A percentile compares a stretch with the other conserved stretches of the same genome.
phyloP scores from a whole-genome alignment of 1,139 yeast species.

The Citeromyces siamensis region DNA sequence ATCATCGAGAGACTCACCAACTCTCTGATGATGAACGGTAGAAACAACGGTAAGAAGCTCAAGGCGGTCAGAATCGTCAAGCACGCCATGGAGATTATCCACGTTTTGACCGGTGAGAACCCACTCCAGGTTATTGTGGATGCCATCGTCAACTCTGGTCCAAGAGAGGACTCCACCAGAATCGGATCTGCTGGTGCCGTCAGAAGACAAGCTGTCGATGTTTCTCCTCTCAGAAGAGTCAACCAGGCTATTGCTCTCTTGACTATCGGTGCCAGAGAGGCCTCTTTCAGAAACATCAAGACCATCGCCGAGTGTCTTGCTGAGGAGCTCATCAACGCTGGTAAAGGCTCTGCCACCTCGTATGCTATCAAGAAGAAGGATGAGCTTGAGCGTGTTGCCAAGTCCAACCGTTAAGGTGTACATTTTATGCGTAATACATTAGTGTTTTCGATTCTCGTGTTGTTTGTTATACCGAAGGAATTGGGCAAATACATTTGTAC shows the following conservation, averaged over 20 bases:
- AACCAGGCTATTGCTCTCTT: constrained; percentile 98
- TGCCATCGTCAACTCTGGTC: constrained; percentile 99
- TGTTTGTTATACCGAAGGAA: neutral
- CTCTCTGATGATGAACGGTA: constrained; percentile 99
- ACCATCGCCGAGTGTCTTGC: constrained; percentile 99
- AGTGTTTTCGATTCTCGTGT: neutral
- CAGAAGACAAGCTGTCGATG: constrained; percentile 99
- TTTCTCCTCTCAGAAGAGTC: constrained; percentile 99
- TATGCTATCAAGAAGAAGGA: constrained; percentile 99
- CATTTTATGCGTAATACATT: constrained; percentile 5
- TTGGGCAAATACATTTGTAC: neutral
- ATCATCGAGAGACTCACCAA: constrained; percentile 98
- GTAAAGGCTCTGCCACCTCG: constrained; percentile 99
- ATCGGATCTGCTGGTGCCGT: constrained; percentile 99
- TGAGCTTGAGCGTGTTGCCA: constrained; percentile 99
- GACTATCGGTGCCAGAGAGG: constrained; percentile 99
- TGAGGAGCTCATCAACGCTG: constrained; percentile 99
- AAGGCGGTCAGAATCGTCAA: constrained; percentile 99
- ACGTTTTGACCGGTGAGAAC: constrained; percentile 98
- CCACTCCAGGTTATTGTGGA: constrained; percentile 99
- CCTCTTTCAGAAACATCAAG: constrained; percentile 99
- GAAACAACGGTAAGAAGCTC: constrained; percentile 99
- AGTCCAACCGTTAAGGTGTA: constrained; percentile 90
- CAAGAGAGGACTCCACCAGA: constrained; percentile 99
- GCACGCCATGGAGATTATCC: constrained; percentile 97